Evolutionary conservation across 768 basidiomycete species (phyloP).

Genomic region (Leucosporidium yakuticum): DNA sequence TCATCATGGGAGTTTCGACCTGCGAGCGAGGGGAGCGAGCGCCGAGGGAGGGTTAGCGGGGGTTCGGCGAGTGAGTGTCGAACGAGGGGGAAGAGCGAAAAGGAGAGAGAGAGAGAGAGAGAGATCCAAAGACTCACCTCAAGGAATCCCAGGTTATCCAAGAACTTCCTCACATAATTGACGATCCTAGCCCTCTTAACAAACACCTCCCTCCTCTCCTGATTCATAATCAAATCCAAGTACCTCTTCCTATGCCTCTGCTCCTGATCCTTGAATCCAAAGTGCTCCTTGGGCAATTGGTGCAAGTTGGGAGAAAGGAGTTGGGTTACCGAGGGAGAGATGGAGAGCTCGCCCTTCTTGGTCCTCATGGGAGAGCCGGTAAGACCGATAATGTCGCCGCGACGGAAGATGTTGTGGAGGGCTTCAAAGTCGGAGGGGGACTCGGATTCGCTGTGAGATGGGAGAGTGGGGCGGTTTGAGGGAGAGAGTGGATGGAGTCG

Average conservation of each 20-base stretch:
- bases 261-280: constrained; percentile 94
- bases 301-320: constrained; percentile 95
- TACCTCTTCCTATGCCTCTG: constrained; percentile 97
- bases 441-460: constrained; percentile 40
- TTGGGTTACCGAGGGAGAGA: constrained; percentile 69
- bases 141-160: constrained; percentile 87
- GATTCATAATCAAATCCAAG: constrained; percentile 93
- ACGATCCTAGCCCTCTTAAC: constrained; percentile 80
- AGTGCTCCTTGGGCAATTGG: constrained; percentile 85
- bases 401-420: constrained; percentile 77
- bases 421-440: constrained; percentile 54
- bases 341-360: constrained; percentile 90
- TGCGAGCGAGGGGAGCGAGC: constrained; percentile 13
- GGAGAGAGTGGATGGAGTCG: not conserved
- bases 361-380: constrained; percentile 82
- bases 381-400: constrained; percentile 95
- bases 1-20: constrained; percentile 98
- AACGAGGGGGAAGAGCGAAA: not conserved
- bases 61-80: no score
- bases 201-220: constrained; percentile 81
- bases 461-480: not conserved
- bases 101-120: not conserved
- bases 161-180: constrained; percentile 84
- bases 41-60: no score
- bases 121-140: constrained; percentile 52